Conservation (phyloP, 257 asterid genomes). For the Solanum pinnatisectum region DNA sequence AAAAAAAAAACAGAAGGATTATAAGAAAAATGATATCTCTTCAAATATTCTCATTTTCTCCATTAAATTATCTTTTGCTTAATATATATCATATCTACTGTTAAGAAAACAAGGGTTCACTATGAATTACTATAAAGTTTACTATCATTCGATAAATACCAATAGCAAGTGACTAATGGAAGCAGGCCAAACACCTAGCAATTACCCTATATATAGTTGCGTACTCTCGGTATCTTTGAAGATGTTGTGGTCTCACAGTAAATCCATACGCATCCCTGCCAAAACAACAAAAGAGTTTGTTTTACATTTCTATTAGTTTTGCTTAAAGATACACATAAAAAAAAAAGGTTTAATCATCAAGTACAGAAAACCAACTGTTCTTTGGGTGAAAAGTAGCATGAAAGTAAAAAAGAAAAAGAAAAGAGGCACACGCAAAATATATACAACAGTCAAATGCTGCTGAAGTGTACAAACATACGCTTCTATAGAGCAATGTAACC, state of each 20-base stretch:
- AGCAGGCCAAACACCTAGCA: background rate
- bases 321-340: background rate
- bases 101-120: background rate
- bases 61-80: background rate
- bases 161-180: background rate
- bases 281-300: constrained; percentile 2
- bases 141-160: background rate
- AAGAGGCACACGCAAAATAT: background rate
- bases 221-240: constrained; percentile 63
- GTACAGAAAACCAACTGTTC: background rate
- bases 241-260: constrained; percentile 93
- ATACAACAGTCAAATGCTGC: background rate
- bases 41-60: background rate
- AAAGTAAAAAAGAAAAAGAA: background rate
- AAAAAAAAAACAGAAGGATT: background rate
- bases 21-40: background rate
- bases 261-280: constrained; percentile 97
- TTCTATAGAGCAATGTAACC: background rate
- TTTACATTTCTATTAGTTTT: background rate
- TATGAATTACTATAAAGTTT: background rate
- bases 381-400: background rate
- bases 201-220: constrained; percentile 74
- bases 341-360: background rate
- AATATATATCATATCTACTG: background rate
- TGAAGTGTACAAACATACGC: background rate